Conservation (phyloP, 805 yeast genomes). For the Dipodascus albidus region DNA sequence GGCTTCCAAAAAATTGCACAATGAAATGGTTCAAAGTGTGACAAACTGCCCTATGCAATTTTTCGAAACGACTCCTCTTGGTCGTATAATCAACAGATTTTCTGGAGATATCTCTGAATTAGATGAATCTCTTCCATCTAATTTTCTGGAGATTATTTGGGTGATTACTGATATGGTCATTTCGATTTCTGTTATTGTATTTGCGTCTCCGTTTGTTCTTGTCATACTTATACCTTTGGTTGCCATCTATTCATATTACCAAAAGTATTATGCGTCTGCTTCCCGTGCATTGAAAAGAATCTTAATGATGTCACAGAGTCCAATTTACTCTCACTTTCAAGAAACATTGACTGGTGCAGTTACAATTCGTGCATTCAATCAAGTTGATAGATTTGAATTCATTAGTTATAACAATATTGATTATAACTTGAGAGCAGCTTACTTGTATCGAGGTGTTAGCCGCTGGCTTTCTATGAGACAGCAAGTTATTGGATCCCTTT, state of each 20-base stretch:
- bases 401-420: conserved; percentile 40
- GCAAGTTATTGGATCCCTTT: conserved; percentile 72
- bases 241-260: conserved; percentile 56
- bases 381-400: conserved; percentile 46
- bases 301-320: conserved; percentile 56
- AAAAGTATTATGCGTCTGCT: conserved; percentile 53
- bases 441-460: conserved; percentile 71
- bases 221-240: conserved; percentile 62
- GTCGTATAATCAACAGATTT: conserved; percentile 81
- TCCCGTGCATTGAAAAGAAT: conserved; percentile 73
- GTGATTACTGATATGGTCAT: conserved; percentile 32
- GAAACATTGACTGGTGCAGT: conserved; percentile 70
- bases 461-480: conserved; percentile 90
- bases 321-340: conserved; percentile 72
- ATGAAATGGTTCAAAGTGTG: conserved; percentile 59
- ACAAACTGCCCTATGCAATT: conserved; percentile 88
- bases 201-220: conserved; percentile 79
- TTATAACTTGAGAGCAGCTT: conserved; percentile 68
- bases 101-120: conserved; percentile 82
- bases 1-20: conserved; percentile 38
- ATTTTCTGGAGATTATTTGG: conserved; percentile 27
- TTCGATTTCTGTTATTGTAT: conserved; percentile 69
- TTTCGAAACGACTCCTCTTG: conserved; percentile 91
- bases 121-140: conserved; percentile 50
- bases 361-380: conserved; percentile 71